Percentiles rank a stretch among this genome's conserved stretches.
Evolutionary conservation across 1,139 yeast species (phyloP).

Genomic region (Insectozyma bohioensis): DNA sequence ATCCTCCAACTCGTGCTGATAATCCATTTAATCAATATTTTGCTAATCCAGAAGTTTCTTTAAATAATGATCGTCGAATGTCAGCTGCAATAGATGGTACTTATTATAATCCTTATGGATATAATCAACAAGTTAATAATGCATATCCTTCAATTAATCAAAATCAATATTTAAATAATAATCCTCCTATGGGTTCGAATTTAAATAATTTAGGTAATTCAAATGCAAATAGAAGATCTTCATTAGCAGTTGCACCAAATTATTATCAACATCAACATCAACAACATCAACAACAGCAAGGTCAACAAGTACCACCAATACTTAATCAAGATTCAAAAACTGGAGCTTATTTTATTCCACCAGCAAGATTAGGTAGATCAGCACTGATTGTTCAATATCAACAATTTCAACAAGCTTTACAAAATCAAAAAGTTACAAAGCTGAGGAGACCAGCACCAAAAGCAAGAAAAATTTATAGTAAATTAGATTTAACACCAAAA

Average conservation of each 20-base stretch:
- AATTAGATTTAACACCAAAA: constrained; percentile 62
- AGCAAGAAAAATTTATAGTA: constrained; percentile 36
- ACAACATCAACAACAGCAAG: constrained; percentile 11
- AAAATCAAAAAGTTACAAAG: constrained; percentile 23
- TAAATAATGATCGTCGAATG: constrained; percentile 40
- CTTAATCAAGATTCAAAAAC: constrained; percentile 9
- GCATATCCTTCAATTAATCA: constrained; percentile 13
- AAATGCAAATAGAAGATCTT: constrained; percentile 29
- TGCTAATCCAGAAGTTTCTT: constrained; percentile 38
- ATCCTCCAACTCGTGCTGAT: constrained; percentile 50
- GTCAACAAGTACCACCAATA: constrained; percentile 7
- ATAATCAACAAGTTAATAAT: constrained; percentile 6
- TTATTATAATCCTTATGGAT: constrained; percentile 15
- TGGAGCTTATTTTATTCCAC: constrained; percentile 13
- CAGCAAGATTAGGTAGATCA: constrained; percentile 28
- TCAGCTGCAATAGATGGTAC: constrained; percentile 42
- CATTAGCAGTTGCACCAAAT: constrained; percentile 33
- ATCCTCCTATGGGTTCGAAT: too few species aligned
- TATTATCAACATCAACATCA: constrained; percentile 19
- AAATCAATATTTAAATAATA: constrained; percentile 1
- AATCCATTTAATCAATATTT: constrained; percentile 50
- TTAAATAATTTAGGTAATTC: not conserved
- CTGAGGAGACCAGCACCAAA: constrained; percentile 38
- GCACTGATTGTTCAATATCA: constrained; percentile 40
- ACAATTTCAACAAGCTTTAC: constrained; percentile 35